Base-by-base conservation (phyloP, 2,329 filamentous ascomycete genomes). In the Calonectria ilicicola region DNA sequence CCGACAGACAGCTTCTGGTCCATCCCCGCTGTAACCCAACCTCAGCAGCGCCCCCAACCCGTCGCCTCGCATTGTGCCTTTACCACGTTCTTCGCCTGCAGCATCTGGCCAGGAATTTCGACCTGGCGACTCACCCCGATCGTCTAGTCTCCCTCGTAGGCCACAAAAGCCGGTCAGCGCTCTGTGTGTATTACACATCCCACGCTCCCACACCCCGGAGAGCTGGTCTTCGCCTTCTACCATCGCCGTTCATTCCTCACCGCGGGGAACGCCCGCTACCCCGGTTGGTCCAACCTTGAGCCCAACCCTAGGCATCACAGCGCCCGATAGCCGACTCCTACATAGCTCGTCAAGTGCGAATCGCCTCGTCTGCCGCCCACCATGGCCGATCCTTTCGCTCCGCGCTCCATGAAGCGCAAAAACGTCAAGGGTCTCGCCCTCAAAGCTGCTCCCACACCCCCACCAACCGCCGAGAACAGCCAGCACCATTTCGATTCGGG, bases 381-480 rank as follows among this genome's bases (percentile, higher is more conserved):
- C 82, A 93, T 93, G 91, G 89, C 89, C 79, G 91, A 92, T 80
- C 81, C 86, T 40, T 92, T 92, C 78, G 90, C 90, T 75, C 90
- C 90, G 85, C 91, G 91, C 85, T 97, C 97, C 74, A 94, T 99
- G 93, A 98, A 98, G 92, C 93, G 96, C 89, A 98, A 98, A 91
- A 99, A 99, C 84, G 94, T 98, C 85, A 98, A 98, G 87, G 96
- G 96, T 44, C 93, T 99, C 64, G 96, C 95, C 77, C 89, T 99
- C 82, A 96, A 92, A 80, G 92, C 94, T 63, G 92, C 93, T 58
- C 93, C 95, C 49, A 95, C 95, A 74, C 87, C 91, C 63, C 87
- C 91, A 67, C 91, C 92, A 67, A 92, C 94, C 35, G 93, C 94
- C 56, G 93, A 95, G 80, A 93, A 91, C 72, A 94, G 90, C 72